Evolutionary conservation across 2,329 filamentous ascomycete genomes (phyloP).

Genomic region (Pestalotiopsis sp.): DNA sequence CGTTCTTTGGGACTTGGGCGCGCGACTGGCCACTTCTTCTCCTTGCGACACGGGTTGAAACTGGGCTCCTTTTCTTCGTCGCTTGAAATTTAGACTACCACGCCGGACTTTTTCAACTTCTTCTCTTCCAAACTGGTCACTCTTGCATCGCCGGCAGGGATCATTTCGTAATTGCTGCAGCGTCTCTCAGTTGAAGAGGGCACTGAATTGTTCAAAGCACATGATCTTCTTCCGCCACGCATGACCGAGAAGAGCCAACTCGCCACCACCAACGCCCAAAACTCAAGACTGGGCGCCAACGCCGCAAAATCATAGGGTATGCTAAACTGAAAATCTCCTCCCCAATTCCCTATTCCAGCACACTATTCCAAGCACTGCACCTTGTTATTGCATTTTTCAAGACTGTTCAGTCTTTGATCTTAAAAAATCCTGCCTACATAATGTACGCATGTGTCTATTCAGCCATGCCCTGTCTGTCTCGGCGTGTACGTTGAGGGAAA

Average conservation of each 20-base stretch:
- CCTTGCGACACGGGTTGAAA: constrained; percentile 5
- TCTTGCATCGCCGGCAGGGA: constrained; percentile 2
- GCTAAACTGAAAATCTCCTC: constrained; percentile 12
- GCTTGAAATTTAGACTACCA: constrained; percentile 11
- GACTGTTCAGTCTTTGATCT: background rate
- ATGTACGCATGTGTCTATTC: background rate
- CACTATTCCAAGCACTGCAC: constrained; percentile 8
- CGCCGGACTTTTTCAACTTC: background rate
- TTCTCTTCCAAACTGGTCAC: background rate
- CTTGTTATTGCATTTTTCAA: background rate
- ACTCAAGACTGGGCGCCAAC: background rate
- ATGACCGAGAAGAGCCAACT: constrained; percentile 8
- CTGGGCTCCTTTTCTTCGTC: background rate
- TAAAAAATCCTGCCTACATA: background rate
- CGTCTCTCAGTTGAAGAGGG: constrained; percentile 17
- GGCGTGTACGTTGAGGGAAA: background rate
- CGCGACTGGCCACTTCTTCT: constrained; percentile 2
- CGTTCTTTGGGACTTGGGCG: background rate
- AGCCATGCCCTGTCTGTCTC: background rate
- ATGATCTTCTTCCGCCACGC: constrained; percentile 8
- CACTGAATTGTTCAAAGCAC: constrained; percentile 2
- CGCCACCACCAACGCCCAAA: constrained; percentile 2
- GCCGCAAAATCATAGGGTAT: constrained; percentile 13
- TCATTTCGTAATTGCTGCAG: constrained; percentile 18
- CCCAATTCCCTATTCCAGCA: background rate